Percentiles rank a stretch among this genome's conserved stretches.
Conservation (phyloP, 2,329 filamentous ascomycete species). For the Fusarium sp. region DNA sequence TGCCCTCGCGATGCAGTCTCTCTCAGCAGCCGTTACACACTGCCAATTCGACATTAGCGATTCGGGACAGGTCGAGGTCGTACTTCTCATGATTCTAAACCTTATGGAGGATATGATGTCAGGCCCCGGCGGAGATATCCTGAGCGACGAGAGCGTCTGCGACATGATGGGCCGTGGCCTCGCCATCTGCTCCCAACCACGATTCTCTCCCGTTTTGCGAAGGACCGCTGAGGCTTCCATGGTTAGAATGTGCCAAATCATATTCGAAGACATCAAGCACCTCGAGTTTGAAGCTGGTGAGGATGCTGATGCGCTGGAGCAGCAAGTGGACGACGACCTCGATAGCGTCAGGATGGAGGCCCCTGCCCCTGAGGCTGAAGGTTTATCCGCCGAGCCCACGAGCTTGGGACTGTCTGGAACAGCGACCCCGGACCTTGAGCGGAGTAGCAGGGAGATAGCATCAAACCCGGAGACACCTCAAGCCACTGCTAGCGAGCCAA, state of each 20-base stretch:
- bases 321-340: slow-evolving; percentile 74
- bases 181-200: slow-evolving; percentile 95
- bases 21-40: slow-evolving; percentile 95
- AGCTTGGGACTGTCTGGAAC: slow-evolving; percentile 33
- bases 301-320: slow-evolving; percentile 73
- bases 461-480: slow-evolving; percentile 56
- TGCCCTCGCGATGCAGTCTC: slow-evolving; percentile 89
- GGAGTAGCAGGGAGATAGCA: slow-evolving; percentile 63
- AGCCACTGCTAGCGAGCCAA: slow-evolving; percentile 46
- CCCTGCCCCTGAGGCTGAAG: slow-evolving; percentile 31
- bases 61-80: slow-evolving; percentile 93
- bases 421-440: slow-evolving; percentile 33
- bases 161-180: slow-evolving; percentile 99
- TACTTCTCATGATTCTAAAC: slow-evolving; percentile 92
- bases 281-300: slow-evolving; percentile 78
- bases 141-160: slow-evolving; percentile 98
- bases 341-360: slow-evolving; percentile 84
- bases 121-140: slow-evolving; percentile 87
- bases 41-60: slow-evolving; percentile 98
- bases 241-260: slow-evolving; percentile 99
- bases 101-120: slow-evolving; percentile 99
- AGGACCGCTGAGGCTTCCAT: slow-evolving; percentile 95
- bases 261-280: slow-evolving; percentile 92
- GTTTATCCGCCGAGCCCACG: slow-evolving; percentile 28
- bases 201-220: slow-evolving; percentile 89